Evolutionary conservation across 208 protist species (phyloP), one percentile per base, ranked within the genome.

Genomic region (Acanthamoeba castellanii): DNA sequence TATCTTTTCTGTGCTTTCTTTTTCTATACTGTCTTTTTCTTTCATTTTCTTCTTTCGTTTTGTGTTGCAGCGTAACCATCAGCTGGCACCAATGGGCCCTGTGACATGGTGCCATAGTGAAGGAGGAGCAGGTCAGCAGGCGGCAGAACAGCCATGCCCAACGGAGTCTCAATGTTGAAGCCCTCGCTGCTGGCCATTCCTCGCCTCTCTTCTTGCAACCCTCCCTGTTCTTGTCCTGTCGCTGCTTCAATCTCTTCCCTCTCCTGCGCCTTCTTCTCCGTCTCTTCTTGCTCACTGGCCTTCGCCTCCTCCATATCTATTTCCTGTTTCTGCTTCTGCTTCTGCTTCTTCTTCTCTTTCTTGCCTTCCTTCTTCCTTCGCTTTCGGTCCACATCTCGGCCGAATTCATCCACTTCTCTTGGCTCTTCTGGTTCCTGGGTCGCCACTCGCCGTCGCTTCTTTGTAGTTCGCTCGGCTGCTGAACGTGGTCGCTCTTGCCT

Each of bases 371-470:
- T 42, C 30, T 25, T 74, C 32, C 14, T 42, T 42, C 27, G 13
- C 13, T 84, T 84, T 27, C 42, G 34, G 20, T 8, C 45, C 5
- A 84, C 25, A 18, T 84, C 37, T 45, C 76, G 34, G 18, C 76
- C 76, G 22, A 84, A 84, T 11, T 84, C 76, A 9, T 84, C 76
- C 34, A 84, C 76, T 37, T 57, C 27, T 8, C 76, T n/a, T 18
- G 76, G 2, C 27, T 27, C 76, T 57, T 42, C 27, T 32, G 18
- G 27, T 30, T 70, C n/a, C n/a, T 70, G 64, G 64, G 11, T 70
- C 64, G 27, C 22, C 64, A 3, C 68, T 74, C 68, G 68, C 32
- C 34, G 68, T 16, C 68, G 68, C 68, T 76, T 84, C 37, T 8
- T 84, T 0, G 42, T 2, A 14, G 22, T 84, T 14, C 8, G 76